Percentiles rank a stretch among this genome's conserved stretches.
These are phyloP conservation scores for Dalbergia oliveri DNA, from an alignment of 306 rosid species.

Conservation along the genomic window DNA sequence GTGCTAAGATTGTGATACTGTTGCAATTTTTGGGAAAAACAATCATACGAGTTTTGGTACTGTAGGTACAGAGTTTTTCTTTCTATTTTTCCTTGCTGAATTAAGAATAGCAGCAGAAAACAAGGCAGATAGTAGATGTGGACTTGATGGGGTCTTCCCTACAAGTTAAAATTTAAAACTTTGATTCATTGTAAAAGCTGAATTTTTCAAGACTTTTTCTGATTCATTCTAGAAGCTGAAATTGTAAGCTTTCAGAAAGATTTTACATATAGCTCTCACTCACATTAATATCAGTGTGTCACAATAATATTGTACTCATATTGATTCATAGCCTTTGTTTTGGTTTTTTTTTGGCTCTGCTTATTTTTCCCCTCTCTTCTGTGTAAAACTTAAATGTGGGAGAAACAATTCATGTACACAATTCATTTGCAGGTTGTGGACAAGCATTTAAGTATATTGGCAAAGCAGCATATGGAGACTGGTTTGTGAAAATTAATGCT, in stretches of 20 bases:
- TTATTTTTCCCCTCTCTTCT: not conserved
- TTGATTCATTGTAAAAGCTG: not conserved
- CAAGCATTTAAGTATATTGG: conserved; percentile 83
- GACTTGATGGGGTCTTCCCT: not conserved
- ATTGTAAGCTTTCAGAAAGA: not conserved
- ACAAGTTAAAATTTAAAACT: not conserved
- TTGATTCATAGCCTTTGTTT: not conserved
- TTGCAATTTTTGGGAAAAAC: not conserved
- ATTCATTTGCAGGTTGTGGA: conserved; percentile 81
- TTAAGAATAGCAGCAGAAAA: not conserved
- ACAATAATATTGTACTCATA: not conserved
- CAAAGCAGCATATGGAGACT: conserved; percentile 92
- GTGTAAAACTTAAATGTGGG: not conserved
- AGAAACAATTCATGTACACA: conserved; percentile 38
- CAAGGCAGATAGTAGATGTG: not conserved
- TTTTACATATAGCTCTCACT: not conserved
- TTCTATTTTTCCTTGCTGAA: not conserved
- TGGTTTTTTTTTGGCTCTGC: not conserved
- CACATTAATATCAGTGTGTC: not conserved
- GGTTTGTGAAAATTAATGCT: conserved; percentile 81
- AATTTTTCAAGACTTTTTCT: not conserved
- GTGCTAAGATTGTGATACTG: not conserved
- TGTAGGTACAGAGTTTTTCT: not conserved
- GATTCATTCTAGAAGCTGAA: not conserved
- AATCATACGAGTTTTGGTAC: not conserved